Evolutionary conservation across 83 land plant genomes (phyloP).

Genomic region (Larix sibirica): DNA sequence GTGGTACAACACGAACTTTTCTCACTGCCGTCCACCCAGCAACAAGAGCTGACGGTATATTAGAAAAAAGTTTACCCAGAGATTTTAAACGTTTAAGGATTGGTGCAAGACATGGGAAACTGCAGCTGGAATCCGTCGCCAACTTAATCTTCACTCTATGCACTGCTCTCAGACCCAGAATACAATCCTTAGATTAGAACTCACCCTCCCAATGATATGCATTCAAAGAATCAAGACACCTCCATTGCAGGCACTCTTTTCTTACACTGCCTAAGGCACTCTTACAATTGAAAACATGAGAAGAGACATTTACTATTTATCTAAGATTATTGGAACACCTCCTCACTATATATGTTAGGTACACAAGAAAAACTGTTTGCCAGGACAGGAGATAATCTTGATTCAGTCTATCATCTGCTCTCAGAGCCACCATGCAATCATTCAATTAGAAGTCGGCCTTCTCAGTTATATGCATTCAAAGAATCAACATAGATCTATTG

Average conservation of each 20-base stretch:
- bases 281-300: neutral
- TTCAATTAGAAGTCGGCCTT: slow-evolving; percentile 2
- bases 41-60: slow-evolving; percentile 22
- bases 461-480: neutral
- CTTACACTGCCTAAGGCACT: neutral
- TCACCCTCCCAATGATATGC: slow-evolving; percentile 4
- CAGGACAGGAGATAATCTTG: too few relatives aligned
- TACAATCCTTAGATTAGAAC: slow-evolving; percentile 6
- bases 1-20: slow-evolving; percentile 69
- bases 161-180: slow-evolving; percentile 26
- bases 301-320: neutral
- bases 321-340: neutral
- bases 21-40: slow-evolving; percentile 68
- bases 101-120: slow-evolving; percentile 27
- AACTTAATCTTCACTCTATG: slow-evolving; percentile 46
- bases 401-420: slow-evolving; percentile 48
- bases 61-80: neutral
- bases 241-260: neutral
- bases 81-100: slow-evolving; percentile 17
- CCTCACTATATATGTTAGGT: neutral
- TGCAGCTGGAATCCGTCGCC: slow-evolving; percentile 28
- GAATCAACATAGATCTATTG: neutral
- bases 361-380: neutral
- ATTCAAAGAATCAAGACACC: neutral
- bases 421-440: neutral